Evolutionary conservation across 192 early-diverging fungal species (phyloP).

Genomic region (Rhizophagus clarus): DNA sequence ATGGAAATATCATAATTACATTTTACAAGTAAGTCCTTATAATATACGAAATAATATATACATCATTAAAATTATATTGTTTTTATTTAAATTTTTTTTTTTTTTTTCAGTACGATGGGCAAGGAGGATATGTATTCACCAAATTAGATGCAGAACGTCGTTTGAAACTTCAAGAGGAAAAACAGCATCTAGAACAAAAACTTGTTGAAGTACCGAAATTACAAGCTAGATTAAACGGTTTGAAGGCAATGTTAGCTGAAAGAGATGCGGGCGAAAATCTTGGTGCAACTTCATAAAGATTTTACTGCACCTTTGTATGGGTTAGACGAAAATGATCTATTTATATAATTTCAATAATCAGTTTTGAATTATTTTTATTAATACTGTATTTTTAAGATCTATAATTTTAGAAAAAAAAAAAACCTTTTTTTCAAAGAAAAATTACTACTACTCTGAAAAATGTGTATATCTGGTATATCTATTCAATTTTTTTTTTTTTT

Average conservation of each 20-base stretch:
- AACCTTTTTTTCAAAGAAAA: no score
- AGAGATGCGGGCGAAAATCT: constrained; percentile 29
- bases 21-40: constrained; percentile 22
- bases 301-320: no score
- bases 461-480: no score
- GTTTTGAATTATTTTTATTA: no score
- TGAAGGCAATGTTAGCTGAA: constrained; percentile 53
- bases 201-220: constrained; percentile 79
- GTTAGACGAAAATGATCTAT: no score
- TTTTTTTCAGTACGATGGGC: constrained; percentile 93
- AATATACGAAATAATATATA: no score
- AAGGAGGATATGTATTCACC: constrained; percentile 94
- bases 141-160: constrained; percentile 86
- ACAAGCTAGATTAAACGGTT: constrained; percentile 66
- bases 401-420: no score
- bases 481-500: no score
- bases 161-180: constrained; percentile 89
- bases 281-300: neutral
- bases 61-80: neutral
- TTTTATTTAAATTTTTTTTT: constrained; percentile 37
- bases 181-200: constrained; percentile 78
- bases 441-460: no score
- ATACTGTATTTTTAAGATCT: no score
- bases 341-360: no score
- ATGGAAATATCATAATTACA: constrained; percentile 94